Percentiles rank a stretch among this genome's conserved stretches.
These are phyloP conservation scores for Neonectria faginata DNA, from an alignment of 2,329 filamentous ascomycete species.

Conservation along the genomic window DNA sequence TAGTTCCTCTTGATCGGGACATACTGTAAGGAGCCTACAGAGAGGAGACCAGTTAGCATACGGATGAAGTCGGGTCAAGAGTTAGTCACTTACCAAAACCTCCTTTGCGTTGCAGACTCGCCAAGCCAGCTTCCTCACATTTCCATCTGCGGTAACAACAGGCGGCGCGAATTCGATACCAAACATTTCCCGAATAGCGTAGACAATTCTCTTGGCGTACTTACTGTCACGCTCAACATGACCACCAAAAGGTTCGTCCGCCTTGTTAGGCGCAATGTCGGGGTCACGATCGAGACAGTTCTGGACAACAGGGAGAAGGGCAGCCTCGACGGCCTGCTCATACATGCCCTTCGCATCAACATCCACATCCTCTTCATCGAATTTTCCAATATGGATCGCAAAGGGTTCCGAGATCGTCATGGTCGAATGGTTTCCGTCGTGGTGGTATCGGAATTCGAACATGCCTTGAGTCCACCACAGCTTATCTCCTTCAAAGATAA, in stretches of 20 bases:
- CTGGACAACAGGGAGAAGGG: slow-evolving; percentile 83
- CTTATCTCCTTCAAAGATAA: slow-evolving; percentile 91
- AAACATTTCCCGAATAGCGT: slow-evolving; percentile 96
- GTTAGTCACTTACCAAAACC: slow-evolving; percentile 77
- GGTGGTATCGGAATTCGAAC: slow-evolving; percentile 97
- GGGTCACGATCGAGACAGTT: slow-evolving; percentile 95
- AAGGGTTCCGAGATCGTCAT: slow-evolving; percentile 96
- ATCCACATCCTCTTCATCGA: slow-evolving; percentile 79
- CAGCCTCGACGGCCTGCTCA: slow-evolving; percentile 77
- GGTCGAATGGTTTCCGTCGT: slow-evolving; percentile 90
- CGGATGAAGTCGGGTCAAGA: background rate
- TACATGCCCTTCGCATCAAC: slow-evolving; percentile 70
- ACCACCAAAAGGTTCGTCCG: slow-evolving; percentile 85
- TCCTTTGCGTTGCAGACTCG: slow-evolving; percentile 95
- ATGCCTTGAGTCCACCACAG: slow-evolving; percentile 97
- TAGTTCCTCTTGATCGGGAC: slow-evolving; percentile 72
- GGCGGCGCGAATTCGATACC: slow-evolving; percentile 94
- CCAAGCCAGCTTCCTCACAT: slow-evolving; percentile 91
- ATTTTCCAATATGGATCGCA: slow-evolving; percentile 85
- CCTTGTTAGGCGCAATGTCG: slow-evolving; percentile 84
- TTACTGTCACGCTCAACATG: slow-evolving; percentile 89
- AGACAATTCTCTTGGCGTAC: slow-evolving; percentile 90
- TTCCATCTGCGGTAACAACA: slow-evolving; percentile 92
- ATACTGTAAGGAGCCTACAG: slow-evolving; percentile 77
- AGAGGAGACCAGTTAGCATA: slow-evolving; percentile 31